These are phyloP conservation scores for Cercospora citrullina DNA, from an alignment of 2,329 filamentous ascomycete species.

Conservation along the genomic window DNA sequence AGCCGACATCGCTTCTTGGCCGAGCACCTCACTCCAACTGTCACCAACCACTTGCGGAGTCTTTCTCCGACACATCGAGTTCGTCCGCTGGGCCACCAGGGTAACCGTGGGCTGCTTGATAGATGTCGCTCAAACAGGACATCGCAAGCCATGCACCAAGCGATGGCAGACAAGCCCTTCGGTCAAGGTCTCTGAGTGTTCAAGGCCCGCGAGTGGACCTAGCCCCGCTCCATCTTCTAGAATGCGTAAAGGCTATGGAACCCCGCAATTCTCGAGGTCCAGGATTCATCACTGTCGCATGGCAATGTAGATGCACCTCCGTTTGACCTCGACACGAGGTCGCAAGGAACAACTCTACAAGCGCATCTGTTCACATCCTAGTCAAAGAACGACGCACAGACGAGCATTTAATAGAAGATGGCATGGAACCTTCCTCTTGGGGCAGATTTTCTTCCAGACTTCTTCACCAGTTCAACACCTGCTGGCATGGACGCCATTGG, in stretches of 20 bases:
- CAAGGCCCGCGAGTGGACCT: background rate
- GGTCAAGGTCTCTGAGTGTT: background rate
- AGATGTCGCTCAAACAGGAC: background rate
- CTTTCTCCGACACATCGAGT: background rate
- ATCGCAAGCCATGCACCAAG: no score
- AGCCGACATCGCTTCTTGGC: conserved; percentile 1
- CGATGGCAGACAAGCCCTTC: no score
- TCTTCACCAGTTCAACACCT: conserved; percentile 13
- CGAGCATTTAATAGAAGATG: conserved; percentile 8
- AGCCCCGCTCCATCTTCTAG: background rate
- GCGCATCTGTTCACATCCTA: background rate
- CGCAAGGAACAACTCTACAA: background rate
- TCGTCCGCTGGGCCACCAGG: background rate
- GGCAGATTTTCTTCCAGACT: conserved; percentile 16
- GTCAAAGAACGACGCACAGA: background rate
- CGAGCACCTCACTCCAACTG: background rate
- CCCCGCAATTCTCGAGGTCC: background rate
- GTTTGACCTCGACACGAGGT: background rate
- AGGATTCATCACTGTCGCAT: background rate
- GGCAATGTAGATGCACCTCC: background rate
- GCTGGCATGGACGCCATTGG: conserved; percentile 11
- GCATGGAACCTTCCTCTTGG: conserved; percentile 8
- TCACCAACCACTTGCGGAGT: background rate
- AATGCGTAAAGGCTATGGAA: background rate
- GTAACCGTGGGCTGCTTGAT: background rate